A percentile compares a stretch with the other conserved stretches of the same genome.
These are phyloP conservation scores for Talaromyces islandicus DNA, from an alignment of 2,329 filamentous ascomycete genomes.

Conservation along the genomic window DNA sequence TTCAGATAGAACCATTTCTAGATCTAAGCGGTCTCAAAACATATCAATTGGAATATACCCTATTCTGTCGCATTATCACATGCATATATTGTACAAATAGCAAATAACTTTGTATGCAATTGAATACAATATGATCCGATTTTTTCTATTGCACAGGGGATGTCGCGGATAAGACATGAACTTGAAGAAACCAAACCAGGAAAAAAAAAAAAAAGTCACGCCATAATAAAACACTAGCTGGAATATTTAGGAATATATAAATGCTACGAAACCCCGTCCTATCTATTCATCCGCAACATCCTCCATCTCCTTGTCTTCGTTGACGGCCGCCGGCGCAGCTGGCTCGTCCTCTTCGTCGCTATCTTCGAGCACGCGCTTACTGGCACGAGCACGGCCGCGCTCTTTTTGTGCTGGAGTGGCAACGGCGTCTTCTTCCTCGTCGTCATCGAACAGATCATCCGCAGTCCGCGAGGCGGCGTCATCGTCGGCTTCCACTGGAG, in stretches of 20 bases:
- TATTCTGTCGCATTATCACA: background rate
- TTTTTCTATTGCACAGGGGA: background rate
- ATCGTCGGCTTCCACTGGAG: slow-evolving; percentile 19
- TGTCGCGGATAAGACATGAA: background rate
- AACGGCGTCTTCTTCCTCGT: slow-evolving; percentile 5
- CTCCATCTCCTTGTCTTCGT: slow-evolving; percentile 19
- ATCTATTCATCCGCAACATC: slow-evolving; percentile 9
- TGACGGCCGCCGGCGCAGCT: slow-evolving; percentile 11
- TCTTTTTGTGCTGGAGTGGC: background rate
- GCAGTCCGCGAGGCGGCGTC: slow-evolving; percentile 21
- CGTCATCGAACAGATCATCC: slow-evolving; percentile 33
- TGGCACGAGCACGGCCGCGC: slow-evolving; percentile 4
- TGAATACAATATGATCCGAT: background rate
- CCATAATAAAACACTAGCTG: background rate
- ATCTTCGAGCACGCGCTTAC: slow-evolving; percentile 12
- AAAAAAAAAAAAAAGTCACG: background rate
- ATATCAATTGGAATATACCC: background rate
- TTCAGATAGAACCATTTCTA: too few species aligned
- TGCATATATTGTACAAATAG: background rate
- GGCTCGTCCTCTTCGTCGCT: slow-evolving; percentile 18
- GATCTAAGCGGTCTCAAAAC: too few species aligned
- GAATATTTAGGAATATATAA: background rate
- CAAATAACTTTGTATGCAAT: background rate
- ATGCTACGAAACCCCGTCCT: background rate
- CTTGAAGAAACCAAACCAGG: background rate